These are phyloP conservation scores for Aphanomyces cochlioides DNA, from an alignment of 352 stramenopile genomes.

Conservation along the genomic window DNA sequence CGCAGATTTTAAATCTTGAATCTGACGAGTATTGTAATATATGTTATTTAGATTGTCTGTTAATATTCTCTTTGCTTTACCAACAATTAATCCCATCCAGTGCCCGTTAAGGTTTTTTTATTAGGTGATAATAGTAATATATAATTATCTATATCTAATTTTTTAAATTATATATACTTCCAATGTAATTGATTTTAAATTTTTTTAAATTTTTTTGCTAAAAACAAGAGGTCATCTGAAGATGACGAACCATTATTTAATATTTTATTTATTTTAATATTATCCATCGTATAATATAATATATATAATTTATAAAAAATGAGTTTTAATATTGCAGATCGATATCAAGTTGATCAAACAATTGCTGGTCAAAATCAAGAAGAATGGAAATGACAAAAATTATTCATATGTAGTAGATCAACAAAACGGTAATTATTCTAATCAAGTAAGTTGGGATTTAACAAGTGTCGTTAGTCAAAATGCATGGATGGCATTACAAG, in stretches of 20 bases:
- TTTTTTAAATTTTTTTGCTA: conserved; percentile 7
- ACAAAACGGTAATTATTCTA: conserved; percentile 7
- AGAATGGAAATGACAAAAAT: conserved; percentile 8
- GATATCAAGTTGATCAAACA: conserved; percentile 7
- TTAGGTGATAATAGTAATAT: background rate
- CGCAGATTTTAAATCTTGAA: conserved; percentile 7
- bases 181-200: conserved; percentile 10
- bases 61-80: conserved; percentile 10
- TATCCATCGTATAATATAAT: conserved; percentile 8
- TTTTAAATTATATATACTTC: conserved; percentile 12
- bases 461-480: conserved; percentile 6
- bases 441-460: conserved; percentile 9
- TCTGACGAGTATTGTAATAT: conserved; percentile 9
- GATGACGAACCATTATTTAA: background rate
- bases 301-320: conserved; percentile 13
- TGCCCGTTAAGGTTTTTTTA: background rate
- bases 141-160: background rate
- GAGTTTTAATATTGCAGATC: conserved; percentile 5
- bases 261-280: conserved; percentile 8
- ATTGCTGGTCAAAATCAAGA: conserved; percentile 1
- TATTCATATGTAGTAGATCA: background rate
- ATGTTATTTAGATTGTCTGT: background rate
- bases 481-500: conserved; percentile 1
- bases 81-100: background rate
- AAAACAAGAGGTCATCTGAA: background rate